Evolutionary conservation across 345 rosid species (phyloP).

Genomic region (Streptanthus diversifolius): DNA sequence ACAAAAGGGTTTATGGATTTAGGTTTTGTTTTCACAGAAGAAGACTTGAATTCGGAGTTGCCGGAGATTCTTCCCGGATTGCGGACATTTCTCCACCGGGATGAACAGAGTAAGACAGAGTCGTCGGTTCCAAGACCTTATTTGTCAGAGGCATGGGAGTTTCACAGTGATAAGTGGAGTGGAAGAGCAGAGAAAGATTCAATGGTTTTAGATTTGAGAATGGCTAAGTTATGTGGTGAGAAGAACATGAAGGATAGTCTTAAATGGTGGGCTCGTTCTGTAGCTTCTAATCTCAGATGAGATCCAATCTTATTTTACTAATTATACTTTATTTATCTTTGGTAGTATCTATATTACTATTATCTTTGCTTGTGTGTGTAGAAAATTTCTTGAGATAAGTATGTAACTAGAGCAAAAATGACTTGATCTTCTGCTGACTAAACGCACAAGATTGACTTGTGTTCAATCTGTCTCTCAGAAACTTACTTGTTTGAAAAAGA

Average conservation of each 20-base stretch:
- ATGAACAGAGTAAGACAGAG: constrained; percentile 22
- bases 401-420: not conserved
- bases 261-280: constrained; percentile 73
- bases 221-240: constrained; percentile 48
- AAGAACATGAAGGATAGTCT: constrained; percentile 56
- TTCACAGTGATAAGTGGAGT: constrained; percentile 27
- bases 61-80: constrained; percentile 72
- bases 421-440: not conserved
- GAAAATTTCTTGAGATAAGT: not conserved
- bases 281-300: constrained; percentile 63
- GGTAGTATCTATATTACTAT: not conserved
- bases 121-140: constrained; percentile 56
- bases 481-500: too few species aligned
- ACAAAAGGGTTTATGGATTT: constrained; percentile 84
- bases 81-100: constrained; percentile 43
- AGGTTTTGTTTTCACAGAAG: constrained; percentile 81
- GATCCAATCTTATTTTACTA: not conserved
- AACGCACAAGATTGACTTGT: not conserved
- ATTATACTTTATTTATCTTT: not conserved
- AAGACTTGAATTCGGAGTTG: constrained; percentile 65
- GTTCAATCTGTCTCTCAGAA: not conserved
- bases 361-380: not conserved
- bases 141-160: constrained; percentile 86
- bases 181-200: constrained; percentile 37
- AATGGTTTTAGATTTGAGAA: constrained; percentile 55